Evolutionary conservation across 192 early-diverging fungal species (phyloP), one percentile per base, ranked within the genome.

Genomic region (Coemansia sp.): DNA sequence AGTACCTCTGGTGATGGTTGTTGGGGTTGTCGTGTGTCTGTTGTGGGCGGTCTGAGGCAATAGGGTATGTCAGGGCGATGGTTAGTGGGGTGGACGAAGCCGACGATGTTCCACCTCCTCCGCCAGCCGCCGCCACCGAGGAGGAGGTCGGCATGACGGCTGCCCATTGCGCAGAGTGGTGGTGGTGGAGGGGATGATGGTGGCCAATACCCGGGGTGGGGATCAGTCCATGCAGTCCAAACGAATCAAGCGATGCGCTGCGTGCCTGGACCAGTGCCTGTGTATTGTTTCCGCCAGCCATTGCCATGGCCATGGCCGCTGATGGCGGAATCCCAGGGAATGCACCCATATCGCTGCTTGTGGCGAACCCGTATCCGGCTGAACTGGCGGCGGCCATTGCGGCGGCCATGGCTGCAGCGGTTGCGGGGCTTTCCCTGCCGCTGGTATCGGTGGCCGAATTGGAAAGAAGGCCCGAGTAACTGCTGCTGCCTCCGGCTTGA

Each of bases 271-370:
- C 28, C n/a, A 54, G 52, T 15, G 52, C 22, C 13, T 41, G 38
- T 17, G 14, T 17, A 2, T 17, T 14, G 3, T 11, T 14, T 20
- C 59, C 23, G n/a, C 44, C 19, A 10, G 30, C 45, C 30, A 33
- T 30, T 52, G 47, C 45, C 6, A 34, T 48, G 2, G 60, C 60
- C 40, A 53, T 42, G 19, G 68, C n/a, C 28, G 48, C 47, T 25
- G 22, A 34, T 20, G 41, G 30, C 15, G 42, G 54, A 29, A 67
- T 67, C 3, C 53, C 50, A 0, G 68, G 53, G 19, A 57, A 44
- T 19, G 62, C 48, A 50, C 47, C 56, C 57, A 64, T 55, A 44
- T 57, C 53, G 45, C n/a, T n/a, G n/a, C 59, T 56, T 17, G 66
- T n/a, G 0, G 56, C 25, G 11, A 68, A 55, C 8, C 47, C 45